Evolutionary conservation across 2,329 filamentous ascomycete species (phyloP).

Genomic region (Ophiostoma sp.): DNA sequence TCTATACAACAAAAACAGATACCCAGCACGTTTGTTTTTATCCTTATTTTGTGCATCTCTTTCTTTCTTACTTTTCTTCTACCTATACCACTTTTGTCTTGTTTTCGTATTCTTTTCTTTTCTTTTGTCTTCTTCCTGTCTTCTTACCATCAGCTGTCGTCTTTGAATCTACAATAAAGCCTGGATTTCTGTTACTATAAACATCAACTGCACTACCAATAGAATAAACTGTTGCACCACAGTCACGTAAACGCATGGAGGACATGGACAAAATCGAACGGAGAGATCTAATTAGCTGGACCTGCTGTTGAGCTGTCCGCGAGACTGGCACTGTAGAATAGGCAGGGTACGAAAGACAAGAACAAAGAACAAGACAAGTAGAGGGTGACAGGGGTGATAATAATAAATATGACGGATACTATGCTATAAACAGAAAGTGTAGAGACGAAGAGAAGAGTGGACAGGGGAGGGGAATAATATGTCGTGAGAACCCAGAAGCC

Average conservation of each 20-base stretch:
- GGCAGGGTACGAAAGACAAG: background rate
- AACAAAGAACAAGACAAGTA: background rate
- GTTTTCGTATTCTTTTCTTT: background rate
- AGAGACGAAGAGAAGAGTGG: background rate
- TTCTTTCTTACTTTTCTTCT: background rate
- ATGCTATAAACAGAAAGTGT: background rate
- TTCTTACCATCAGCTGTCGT: background rate
- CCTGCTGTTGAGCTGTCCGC: background rate
- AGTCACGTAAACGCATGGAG: background rate
- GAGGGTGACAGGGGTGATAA: background rate
- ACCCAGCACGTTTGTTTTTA: slow-evolving; percentile 8
- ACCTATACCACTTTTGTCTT: slow-evolving; percentile 10
- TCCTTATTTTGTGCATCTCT: background rate
- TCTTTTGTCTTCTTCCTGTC: background rate
- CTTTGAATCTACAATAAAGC: background rate
- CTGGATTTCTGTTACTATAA: background rate
- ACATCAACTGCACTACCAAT: background rate
- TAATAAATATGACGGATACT: slow-evolving; percentile 13
- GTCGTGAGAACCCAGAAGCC: background rate
- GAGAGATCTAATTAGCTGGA: slow-evolving; percentile 7
- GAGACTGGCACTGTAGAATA: background rate
- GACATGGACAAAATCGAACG: background rate
- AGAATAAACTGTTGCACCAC: background rate
- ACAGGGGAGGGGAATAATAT: background rate
- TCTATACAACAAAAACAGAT: slow-evolving; percentile 7